phyloP scores from a whole-genome alignment of 2,329 filamentous ascomycete genomes.

The Neofusicoccum cordaticola region DNA sequence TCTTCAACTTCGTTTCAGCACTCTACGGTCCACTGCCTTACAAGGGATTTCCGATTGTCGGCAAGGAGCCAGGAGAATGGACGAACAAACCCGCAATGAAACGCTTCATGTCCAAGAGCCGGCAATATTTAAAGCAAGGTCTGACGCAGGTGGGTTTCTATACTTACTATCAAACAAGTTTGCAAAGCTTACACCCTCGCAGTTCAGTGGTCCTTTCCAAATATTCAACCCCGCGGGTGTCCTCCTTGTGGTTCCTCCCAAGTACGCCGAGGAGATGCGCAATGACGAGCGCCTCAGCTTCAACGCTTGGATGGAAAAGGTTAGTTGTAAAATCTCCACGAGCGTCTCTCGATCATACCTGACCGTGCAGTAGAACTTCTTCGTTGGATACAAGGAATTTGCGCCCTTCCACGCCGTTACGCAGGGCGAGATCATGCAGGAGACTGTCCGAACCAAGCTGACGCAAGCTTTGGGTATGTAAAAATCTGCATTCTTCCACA shows the following conservation, averaged over 20 bases:
- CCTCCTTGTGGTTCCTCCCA: background rate
- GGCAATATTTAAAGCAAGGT: background rate
- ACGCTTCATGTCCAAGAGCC: background rate
- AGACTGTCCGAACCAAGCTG: background rate
- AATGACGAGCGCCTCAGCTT: constrained; percentile 1
- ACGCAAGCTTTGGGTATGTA: background rate
- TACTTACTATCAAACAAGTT: background rate
- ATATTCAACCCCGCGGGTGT: background rate
- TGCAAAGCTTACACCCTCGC: background rate
- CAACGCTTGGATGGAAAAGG: background rate
- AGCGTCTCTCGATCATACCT: background rate
- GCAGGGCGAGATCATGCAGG: constrained; percentile 1
- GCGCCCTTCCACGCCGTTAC: background rate
- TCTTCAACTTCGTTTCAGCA: background rate
- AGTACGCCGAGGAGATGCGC: constrained; percentile 1
- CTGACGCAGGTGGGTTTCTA: background rate
- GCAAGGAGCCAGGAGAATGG: background rate
- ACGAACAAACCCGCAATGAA: background rate
- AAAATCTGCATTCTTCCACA: background rate
- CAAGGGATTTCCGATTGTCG: background rate
- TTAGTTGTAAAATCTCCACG: background rate
- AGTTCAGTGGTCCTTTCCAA: constrained; percentile 7
- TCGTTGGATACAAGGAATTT: background rate
- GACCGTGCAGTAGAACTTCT: background rate
- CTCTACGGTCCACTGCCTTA: background rate